Evolutionary conservation across 2,329 filamentous ascomycete genomes (phyloP).

Genomic region (Ilyonectria destructans): DNA sequence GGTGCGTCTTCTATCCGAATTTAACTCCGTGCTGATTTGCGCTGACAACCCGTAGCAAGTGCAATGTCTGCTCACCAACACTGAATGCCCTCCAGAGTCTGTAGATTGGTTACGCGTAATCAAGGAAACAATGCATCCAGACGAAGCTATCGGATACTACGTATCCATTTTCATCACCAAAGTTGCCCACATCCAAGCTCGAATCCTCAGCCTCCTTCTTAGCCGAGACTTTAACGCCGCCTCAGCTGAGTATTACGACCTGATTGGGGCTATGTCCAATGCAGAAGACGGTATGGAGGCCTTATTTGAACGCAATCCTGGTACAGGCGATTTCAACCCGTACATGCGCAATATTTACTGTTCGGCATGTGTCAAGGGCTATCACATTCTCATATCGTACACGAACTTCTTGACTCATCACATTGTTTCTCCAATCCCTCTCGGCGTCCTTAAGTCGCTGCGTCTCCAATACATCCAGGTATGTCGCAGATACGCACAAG

Average conservation of each 20-base stretch:
- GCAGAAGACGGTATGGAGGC: slow-evolving; percentile 45
- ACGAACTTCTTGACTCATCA: slow-evolving; percentile 57
- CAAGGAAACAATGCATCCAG: slow-evolving; percentile 41
- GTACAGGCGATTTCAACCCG: slow-evolving; percentile 37
- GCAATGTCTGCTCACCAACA: slow-evolving; percentile 53
- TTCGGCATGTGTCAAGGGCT: slow-evolving; percentile 55
- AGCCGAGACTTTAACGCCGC: slow-evolving; percentile 49
- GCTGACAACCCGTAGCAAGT: slow-evolving; percentile 56
- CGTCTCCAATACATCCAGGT: slow-evolving; percentile 49
- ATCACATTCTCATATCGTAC: slow-evolving; percentile 53
- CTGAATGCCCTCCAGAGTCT: slow-evolving; percentile 56
- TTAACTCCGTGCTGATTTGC: not conserved
- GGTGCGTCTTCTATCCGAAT: slow-evolving; percentile 46
- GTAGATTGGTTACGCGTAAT: slow-evolving; percentile 55
- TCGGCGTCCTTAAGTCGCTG: slow-evolving; percentile 47
- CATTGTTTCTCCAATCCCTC: slow-evolving; percentile 41
- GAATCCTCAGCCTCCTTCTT: slow-evolving; percentile 48
- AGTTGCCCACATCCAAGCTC: slow-evolving; percentile 48
- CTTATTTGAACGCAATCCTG: slow-evolving; percentile 34
- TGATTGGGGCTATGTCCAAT: slow-evolving; percentile 46
- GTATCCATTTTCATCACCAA: slow-evolving; percentile 50
- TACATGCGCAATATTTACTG: slow-evolving; percentile 55
- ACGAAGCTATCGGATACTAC: slow-evolving; percentile 49
- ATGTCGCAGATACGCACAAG: slow-evolving; percentile 49
- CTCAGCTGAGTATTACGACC: slow-evolving; percentile 46